Conservation (phyloP, 2,329 filamentous ascomycete species). For the Tolypocladium tropicale region DNA sequence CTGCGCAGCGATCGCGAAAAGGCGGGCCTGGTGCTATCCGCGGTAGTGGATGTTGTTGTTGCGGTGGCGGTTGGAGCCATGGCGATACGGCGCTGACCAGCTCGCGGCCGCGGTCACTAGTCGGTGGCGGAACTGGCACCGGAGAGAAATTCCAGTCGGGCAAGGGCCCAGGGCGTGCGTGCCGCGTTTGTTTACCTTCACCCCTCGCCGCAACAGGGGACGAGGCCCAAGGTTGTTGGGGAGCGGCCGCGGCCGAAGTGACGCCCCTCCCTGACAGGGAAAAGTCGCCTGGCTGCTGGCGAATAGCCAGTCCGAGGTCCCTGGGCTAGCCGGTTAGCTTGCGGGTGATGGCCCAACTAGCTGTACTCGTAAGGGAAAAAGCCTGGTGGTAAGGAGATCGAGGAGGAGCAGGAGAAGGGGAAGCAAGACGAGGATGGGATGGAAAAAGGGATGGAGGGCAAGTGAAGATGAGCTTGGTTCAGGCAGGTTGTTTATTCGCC, state of each 20-base stretch:
- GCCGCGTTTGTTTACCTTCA: background rate
- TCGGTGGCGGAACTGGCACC: background rate
- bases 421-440: background rate
- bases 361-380: background rate
- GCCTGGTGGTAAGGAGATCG: background rate
- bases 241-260: background rate
- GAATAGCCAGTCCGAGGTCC: too few species aligned
- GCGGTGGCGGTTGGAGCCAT: slow-evolving; percentile 11
- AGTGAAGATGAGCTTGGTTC: background rate
- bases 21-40: slow-evolving; percentile 8
- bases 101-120: background rate
- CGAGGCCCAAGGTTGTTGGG: background rate
- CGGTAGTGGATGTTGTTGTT: slow-evolving; percentile 7
- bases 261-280: background rate
- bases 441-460: background rate
- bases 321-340: background rate
- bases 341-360: too few species aligned
- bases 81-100: background rate
- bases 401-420: background rate
- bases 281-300: background rate
- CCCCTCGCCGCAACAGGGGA: background rate
- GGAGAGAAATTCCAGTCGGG: background rate
- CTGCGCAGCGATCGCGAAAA: slow-evolving; percentile 31
- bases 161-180: background rate
- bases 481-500: background rate